Evolutionary conservation across 176 grass and related monocot species (phyloP), one percentile per base, ranked within the genome.

Genomic region (Rhynchospora pubera): DNA sequence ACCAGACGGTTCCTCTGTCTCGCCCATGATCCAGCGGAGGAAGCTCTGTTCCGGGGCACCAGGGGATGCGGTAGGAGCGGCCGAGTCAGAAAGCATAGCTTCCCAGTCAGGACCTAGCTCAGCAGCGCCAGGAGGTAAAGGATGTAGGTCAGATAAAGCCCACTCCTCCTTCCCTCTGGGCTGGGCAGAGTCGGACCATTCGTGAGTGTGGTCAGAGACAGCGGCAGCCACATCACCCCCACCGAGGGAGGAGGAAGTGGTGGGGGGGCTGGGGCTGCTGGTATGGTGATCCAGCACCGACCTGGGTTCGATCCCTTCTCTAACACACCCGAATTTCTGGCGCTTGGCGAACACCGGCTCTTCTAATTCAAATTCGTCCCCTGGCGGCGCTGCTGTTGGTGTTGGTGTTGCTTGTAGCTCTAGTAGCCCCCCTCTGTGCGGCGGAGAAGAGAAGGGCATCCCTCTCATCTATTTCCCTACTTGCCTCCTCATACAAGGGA

Each of bases 21-120:
- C 90, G 11, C 90, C 96, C 86, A 94, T 93, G 89, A 94, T 90
- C 96, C 96, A 98, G 85, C 87, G 87, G 51, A 98, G 75, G 79
- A 98, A 98, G 52, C 88, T 88, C 92, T 98, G 96, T 43, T 94
- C 92, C 67, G 88, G 96, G 6, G 63, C 87, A 1, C 79, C 83
- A 0, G 87, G 62, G 63, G n/a, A 10, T 32, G 87, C 80, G 14
- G 86, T 68, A 72, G 42, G 74, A 80, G 18, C 61, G 0, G 61
- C 42, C 0, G 45, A 50, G 28, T 83, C 88, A 5, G 80, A 79
- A 15, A 97, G 87, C 82, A 89, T 86, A 80, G 90, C 79, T 12
- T 97, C 92, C 96, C 96, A 98, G 47, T 82, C 84, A 18, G 87
- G 89, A 45, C 83, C 84, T 21, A 84, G 84, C 83, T 81, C 83